phyloP scores from a whole-genome alignment of 1,284 basidiomycete species.

The Cutaneotrichosporon cutaneum region DNA sequence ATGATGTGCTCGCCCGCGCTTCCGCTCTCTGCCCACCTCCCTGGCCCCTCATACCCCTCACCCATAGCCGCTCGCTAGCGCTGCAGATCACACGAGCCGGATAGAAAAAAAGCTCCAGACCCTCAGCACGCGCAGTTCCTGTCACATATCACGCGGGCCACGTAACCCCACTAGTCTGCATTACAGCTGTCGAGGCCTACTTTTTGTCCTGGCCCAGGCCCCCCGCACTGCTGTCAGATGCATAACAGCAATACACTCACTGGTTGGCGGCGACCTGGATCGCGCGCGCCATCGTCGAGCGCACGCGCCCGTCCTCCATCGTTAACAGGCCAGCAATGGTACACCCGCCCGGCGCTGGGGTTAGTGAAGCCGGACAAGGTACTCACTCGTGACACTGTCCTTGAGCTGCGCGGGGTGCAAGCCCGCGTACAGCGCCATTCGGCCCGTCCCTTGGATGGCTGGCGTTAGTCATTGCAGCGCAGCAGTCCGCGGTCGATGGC shows the following conservation, averaged over 20 bases:
- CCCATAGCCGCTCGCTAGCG: too few species aligned
- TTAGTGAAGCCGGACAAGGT: background rate
- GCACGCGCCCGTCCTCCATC: constrained; percentile 89
- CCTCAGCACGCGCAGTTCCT: background rate
- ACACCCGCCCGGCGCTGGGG: constrained; percentile 89
- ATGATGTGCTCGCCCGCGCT: too few species aligned
- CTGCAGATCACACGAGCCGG: too few species aligned
- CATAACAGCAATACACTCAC: constrained; percentile 30
- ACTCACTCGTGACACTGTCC: constrained; percentile 92
- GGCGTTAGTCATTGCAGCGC: constrained; percentile 2
- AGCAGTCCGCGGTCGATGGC: background rate
- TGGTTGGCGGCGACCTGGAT: constrained; percentile 90
- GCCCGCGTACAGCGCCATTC: constrained; percentile 87
- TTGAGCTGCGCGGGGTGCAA: constrained; percentile 95
- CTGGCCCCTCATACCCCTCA: too few species aligned
- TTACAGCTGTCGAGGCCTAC: too few species aligned
- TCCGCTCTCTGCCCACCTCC: too few species aligned
- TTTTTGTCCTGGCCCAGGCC: constrained; percentile 52
- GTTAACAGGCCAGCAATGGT: constrained; percentile 95
- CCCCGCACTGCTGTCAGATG: constrained; percentile 37
- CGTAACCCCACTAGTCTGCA: background rate
- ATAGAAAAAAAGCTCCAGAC: background rate
- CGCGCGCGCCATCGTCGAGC: constrained; percentile 91
- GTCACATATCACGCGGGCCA: background rate
- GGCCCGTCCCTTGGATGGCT: constrained; percentile 92